Evolutionary conservation across 371 early-diverging fungal genomes (phyloP).

Genomic region (Mortierella sp.): DNA sequence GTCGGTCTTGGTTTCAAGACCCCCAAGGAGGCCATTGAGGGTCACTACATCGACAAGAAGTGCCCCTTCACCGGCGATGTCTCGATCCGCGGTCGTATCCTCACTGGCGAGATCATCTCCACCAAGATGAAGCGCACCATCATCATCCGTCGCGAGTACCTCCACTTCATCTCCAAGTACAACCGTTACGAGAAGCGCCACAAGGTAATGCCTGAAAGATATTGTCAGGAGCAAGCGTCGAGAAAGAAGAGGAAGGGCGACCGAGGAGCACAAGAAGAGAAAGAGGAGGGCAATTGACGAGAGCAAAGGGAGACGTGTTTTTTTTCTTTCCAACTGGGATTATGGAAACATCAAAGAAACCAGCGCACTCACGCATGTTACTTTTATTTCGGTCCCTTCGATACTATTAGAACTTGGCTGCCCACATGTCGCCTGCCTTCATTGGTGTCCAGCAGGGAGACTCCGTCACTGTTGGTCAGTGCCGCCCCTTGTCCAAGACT

Average conservation of each 20-base stretch:
- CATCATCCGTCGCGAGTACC: slow-evolving; percentile 98
- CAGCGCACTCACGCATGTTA: too few relatives aligned
- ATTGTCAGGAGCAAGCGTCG: slow-evolving; percentile 99
- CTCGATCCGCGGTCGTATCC: slow-evolving; percentile 98
- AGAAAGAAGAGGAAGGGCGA: slow-evolving; percentile 89
- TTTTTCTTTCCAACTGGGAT: too few relatives aligned
- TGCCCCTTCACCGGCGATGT: slow-evolving; percentile 99
- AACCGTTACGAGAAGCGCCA: slow-evolving; percentile 99
- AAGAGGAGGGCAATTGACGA: slow-evolving; percentile 36
- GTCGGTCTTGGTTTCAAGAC: slow-evolving; percentile 99
- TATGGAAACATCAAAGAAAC: too few relatives aligned
- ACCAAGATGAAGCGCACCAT: slow-evolving; percentile 99
- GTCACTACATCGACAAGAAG: slow-evolving; percentile 99
- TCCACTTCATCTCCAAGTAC: slow-evolving; percentile 99
- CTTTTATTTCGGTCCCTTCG: too few relatives aligned
- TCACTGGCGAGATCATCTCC: slow-evolving; percentile 96
- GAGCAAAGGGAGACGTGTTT: too few relatives aligned
- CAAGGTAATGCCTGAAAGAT: too few relatives aligned
- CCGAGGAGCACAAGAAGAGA: neutral
- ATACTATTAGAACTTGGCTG: slow-evolving; percentile 93
- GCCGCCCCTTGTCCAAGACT: slow-evolving; percentile 92
- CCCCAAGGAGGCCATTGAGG: slow-evolving; percentile 98
- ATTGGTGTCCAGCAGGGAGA: slow-evolving; percentile 85
- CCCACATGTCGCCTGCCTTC: slow-evolving; percentile 99
- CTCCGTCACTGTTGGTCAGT: slow-evolving; percentile 59